phyloP scores from a whole-genome alignment of 805 yeast genomes.

The Metschnikowia picachoensis region DNA sequence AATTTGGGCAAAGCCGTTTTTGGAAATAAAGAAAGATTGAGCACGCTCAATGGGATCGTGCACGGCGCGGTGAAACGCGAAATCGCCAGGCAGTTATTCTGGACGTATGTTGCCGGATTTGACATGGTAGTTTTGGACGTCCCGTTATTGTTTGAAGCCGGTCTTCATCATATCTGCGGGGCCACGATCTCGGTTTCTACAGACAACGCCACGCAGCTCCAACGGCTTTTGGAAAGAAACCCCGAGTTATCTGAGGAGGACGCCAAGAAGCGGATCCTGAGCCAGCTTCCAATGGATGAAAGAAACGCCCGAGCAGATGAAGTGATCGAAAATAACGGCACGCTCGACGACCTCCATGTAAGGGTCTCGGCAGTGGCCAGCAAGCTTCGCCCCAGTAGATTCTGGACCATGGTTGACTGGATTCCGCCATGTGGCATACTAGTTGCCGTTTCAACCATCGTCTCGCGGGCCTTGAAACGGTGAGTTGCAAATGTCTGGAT shows the following conservation, averaged over 20 bases:
- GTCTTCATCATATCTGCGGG: conserved; percentile 70
- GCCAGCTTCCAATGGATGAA: conserved; percentile 68
- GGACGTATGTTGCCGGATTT: conserved; percentile 55
- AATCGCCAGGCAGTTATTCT: conserved; percentile 53
- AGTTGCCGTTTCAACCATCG: conserved; percentile 8
- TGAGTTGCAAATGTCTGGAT: not conserved
- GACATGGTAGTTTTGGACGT: conserved; percentile 76
- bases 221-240: conserved; percentile 64
- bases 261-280: conserved; percentile 63
- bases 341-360: conserved; percentile 21
- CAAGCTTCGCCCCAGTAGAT: conserved; percentile 28
- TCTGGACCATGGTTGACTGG: conserved; percentile 25
- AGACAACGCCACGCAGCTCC: conserved; percentile 50
- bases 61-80: conserved; percentile 83
- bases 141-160: conserved; percentile 83
- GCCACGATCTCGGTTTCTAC: conserved; percentile 66
- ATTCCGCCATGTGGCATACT: conserved; percentile 39
- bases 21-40: conserved; percentile 56
- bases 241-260: conserved; percentile 62
- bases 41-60: conserved; percentile 64
- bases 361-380: conserved; percentile 22
- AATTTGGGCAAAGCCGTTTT: conserved; percentile 79
- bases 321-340: conserved; percentile 58
- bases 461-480: conserved; percentile 3
- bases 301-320: conserved; percentile 60